Evolutionary conservation across 805 yeast genomes (phyloP).

Genomic region (Pichia thaimueangensis): DNA sequence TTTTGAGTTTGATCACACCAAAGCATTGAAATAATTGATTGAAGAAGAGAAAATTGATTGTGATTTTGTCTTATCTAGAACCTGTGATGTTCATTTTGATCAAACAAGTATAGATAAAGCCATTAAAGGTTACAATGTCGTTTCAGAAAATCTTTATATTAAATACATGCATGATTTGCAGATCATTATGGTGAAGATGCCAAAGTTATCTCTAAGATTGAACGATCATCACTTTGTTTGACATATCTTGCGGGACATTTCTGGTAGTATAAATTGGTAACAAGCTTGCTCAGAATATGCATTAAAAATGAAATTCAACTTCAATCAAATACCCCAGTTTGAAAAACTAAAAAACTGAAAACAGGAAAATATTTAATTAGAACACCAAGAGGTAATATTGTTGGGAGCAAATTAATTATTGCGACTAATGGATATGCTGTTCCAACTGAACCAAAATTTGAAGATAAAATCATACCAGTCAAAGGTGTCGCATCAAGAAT

Average conservation of each 20-base stretch:
- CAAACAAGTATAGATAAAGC: conserved; percentile 15
- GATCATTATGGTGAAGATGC: conserved; percentile 1
- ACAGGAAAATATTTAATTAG: background rate
- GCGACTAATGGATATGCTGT: conserved; percentile 1
- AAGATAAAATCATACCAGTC: background rate
- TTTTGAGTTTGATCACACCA: conserved; percentile 33
- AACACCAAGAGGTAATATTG: background rate
- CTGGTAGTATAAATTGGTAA: conserved; percentile 39
- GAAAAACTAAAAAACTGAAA: background rate
- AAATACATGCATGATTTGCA: conserved; percentile 2
- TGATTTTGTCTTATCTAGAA: conserved; percentile 29
- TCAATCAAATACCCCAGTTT: conserved; percentile 1
- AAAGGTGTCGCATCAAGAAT: background rate
- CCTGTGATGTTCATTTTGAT: conserved; percentile 26
- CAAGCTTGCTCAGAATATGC: conserved; percentile 4
- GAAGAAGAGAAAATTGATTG: conserved; percentile 30
- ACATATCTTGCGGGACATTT: conserved; percentile 31
- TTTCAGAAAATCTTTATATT: conserved; percentile 12
- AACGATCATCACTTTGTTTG: background rate
- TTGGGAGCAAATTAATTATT: background rate
- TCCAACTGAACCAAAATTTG: background rate
- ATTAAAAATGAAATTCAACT: background rate
- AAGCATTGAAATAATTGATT: conserved; percentile 29
- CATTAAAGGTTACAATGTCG: conserved; percentile 21
- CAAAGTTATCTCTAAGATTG: background rate